These are phyloP conservation scores for Cyamopsis tetragonoloba DNA, from an alignment of 306 rosid genomes.

Conservation along the genomic window DNA sequence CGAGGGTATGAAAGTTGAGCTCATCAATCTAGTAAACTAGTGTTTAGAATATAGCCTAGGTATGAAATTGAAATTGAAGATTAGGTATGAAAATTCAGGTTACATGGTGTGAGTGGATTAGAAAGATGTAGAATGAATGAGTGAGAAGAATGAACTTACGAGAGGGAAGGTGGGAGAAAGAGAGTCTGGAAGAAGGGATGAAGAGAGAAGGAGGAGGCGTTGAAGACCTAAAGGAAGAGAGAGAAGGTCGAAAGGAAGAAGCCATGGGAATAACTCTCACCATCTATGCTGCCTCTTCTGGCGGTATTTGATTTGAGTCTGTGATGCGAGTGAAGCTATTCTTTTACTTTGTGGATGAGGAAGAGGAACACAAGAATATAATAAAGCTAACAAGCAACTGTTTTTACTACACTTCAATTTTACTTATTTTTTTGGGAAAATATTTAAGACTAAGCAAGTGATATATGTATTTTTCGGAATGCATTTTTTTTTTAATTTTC, in stretches of 20 bases:
- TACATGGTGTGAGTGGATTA: neutral
- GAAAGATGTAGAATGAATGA: neutral
- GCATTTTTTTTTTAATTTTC: too few relatives aligned
- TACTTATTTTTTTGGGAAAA: too few relatives aligned
- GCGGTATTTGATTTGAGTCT: neutral
- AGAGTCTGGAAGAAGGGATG: conserved; percentile 38
- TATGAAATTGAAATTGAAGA: too few relatives aligned
- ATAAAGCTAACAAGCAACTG: neutral
- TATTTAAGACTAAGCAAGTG: too few relatives aligned
- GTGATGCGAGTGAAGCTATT: neutral
- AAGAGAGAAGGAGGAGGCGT: conserved; percentile 42
- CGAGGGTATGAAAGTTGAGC: neutral
- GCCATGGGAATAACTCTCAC: conserved; percentile 75
- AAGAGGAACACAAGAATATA: neutral
- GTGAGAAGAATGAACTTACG: conserved; percentile 28
- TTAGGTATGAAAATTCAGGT: neutral
- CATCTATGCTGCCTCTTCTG: conserved; percentile 17
- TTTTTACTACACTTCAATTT: too few relatives aligned
- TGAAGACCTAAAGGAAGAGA: conserved; percentile 52
- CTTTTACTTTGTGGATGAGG: neutral
- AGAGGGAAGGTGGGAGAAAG: conserved; percentile 37
- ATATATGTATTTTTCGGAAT: too few relatives aligned
- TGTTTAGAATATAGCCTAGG: too few relatives aligned
- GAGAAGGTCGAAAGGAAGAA: conserved; percentile 72
- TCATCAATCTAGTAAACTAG: neutral